phyloP scores from a whole-genome alignment of 2,329 filamentous ascomycete genomes.

The Hypocreales sp. region DNA sequence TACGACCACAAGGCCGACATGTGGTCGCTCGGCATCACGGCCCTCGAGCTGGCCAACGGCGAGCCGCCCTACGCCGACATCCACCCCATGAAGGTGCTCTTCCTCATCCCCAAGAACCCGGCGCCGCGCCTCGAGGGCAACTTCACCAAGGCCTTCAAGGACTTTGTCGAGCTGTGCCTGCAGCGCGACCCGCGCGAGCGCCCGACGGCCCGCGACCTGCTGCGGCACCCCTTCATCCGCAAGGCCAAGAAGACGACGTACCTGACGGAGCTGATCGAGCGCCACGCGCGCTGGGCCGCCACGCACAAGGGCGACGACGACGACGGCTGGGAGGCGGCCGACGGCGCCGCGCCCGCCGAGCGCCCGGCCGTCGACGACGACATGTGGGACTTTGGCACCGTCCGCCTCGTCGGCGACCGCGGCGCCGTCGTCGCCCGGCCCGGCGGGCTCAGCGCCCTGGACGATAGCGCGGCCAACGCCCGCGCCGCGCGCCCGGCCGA shows the following conservation, averaged over 20 bases:
- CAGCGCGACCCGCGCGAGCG: slow-evolving; percentile 80
- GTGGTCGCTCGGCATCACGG: slow-evolving; percentile 92
- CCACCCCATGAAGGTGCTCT: slow-evolving; percentile 96
- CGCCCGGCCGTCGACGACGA: slow-evolving; percentile 56
- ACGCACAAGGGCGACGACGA: slow-evolving; percentile 60
- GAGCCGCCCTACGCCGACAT: slow-evolving; percentile 94
- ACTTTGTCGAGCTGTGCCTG: slow-evolving; percentile 71
- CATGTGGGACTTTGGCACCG: slow-evolving; percentile 97
- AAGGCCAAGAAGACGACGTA: slow-evolving; percentile 94
- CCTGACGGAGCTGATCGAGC: slow-evolving; percentile 86
- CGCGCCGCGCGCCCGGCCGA: slow-evolving; percentile 41
- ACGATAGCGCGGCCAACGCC: slow-evolving; percentile 67
- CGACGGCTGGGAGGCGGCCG: slow-evolving; percentile 40
- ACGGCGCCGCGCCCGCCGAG: slow-evolving; percentile 34
- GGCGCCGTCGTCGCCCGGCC: slow-evolving; percentile 39
- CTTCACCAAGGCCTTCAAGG: slow-evolving; percentile 71
- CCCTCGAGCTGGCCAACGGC: slow-evolving; percentile 78
- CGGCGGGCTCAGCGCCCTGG: slow-evolving; percentile 56
- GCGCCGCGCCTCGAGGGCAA: slow-evolving; percentile 69
- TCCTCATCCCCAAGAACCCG: slow-evolving; percentile 88
- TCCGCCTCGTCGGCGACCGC: slow-evolving; percentile 60
- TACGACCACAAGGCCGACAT: slow-evolving; percentile 98
- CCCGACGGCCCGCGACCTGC: slow-evolving; percentile 70
- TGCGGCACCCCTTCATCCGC: slow-evolving; percentile 81
- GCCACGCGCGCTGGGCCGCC: slow-evolving; percentile 74